phyloP scores from a whole-genome alignment of 2,329 filamentous ascomycete genomes.

The Penicillium sp. region DNA sequence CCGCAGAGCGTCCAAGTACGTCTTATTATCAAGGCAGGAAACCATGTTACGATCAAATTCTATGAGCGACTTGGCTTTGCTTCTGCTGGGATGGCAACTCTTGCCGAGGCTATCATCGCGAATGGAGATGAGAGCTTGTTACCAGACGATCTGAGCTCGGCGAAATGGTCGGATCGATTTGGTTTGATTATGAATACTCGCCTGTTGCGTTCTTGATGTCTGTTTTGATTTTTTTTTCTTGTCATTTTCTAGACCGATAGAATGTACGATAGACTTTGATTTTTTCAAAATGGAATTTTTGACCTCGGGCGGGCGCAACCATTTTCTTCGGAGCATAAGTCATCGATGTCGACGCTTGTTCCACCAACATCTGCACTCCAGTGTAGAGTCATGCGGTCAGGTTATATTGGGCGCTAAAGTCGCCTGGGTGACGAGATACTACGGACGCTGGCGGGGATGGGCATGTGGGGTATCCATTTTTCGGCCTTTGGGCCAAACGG shows the following conservation, averaged over 20 bases:
- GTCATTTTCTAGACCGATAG: too few relatives aligned
- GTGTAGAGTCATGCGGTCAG: slow-evolving; percentile 56
- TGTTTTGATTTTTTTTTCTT: too few relatives aligned
- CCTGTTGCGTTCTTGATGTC: neutral
- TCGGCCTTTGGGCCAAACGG: slow-evolving; percentile 60
- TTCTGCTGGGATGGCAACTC: slow-evolving; percentile 26
- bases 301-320: too few relatives aligned
- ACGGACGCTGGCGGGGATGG: slow-evolving; percentile 47
- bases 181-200: slow-evolving; percentile 18
- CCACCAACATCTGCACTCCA: too few relatives aligned
- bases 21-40: slow-evolving; percentile 29
- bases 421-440: slow-evolving; percentile 53
- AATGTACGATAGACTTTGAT: too few relatives aligned
- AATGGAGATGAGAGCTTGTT: slow-evolving; percentile 31
- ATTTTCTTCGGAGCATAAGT: too few relatives aligned
- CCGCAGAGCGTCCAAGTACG: slow-evolving; percentile 20
- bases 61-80: slow-evolving; percentile 30
- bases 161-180: slow-evolving; percentile 5
- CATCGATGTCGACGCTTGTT: too few relatives aligned
- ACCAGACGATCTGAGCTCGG: slow-evolving; percentile 19
- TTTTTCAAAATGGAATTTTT: too few relatives aligned
- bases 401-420: slow-evolving; percentile 60
- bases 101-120: slow-evolving; percentile 28
- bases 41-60: slow-evolving; percentile 22
- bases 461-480: slow-evolving; percentile 13